These are phyloP conservation scores for Xanthoconium purpureum DNA, from an alignment of 768 basidiomycete species.

Conservation along the genomic window DNA sequence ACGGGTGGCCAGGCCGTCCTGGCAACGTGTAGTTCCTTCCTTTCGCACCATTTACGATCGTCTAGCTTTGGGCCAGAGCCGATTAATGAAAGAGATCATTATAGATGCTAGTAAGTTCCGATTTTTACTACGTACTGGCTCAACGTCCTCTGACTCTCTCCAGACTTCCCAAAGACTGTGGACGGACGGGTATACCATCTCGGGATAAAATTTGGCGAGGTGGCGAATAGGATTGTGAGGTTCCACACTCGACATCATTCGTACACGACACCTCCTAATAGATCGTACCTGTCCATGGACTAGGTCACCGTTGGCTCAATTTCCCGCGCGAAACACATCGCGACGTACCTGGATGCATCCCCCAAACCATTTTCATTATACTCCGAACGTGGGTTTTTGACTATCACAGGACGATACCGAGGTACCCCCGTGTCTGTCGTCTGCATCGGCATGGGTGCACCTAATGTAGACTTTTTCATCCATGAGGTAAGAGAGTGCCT, in stretches of 20 bases:
- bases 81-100: constrained; percentile 56
- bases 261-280: background rate
- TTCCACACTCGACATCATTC: background rate
- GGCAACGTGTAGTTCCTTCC: background rate
- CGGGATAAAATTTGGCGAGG: constrained; percentile 69
- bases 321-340: constrained; percentile 60
- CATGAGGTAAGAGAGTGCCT: constrained; percentile 76
- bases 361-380: constrained; percentile 59
- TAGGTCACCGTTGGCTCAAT: constrained; percentile 76
- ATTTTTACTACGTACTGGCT: background rate
- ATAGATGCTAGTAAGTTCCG: constrained; percentile 62
- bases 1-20: background rate
- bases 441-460: constrained; percentile 80
- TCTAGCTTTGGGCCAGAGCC: background rate
- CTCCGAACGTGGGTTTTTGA: constrained; percentile 75
- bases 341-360: constrained; percentile 55
- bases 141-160: background rate
- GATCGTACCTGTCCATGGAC: constrained; percentile 2
- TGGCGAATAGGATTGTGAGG: constrained; percentile 75
- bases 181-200: constrained; percentile 79
- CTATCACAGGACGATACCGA: constrained; percentile 64
- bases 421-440: constrained; percentile 66
- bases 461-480: constrained; percentile 85
- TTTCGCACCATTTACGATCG: background rate
- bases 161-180: constrained; percentile 75